phyloP scores from a whole-genome alignment of 495 filamentous ascomycete genomes.

The Xylaria sp. region DNA sequence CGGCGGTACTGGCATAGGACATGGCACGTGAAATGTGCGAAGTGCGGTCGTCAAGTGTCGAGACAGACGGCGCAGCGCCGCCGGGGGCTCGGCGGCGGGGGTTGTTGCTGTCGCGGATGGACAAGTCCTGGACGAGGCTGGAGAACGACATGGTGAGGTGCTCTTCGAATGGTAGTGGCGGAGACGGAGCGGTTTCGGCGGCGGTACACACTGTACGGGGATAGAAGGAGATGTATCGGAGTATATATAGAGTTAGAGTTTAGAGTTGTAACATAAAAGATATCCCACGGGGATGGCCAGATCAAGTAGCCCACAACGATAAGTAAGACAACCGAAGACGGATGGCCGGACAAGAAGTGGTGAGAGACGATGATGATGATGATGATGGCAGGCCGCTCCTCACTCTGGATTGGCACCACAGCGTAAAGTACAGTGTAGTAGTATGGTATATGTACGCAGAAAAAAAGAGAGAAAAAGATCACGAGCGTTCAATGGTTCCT shows the following conservation, averaged over 20 bases:
- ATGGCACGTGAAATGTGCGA: conserved; percentile 73
- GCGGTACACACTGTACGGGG: not conserved
- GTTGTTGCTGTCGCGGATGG: conserved; percentile 64
- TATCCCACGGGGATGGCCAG: not conserved
- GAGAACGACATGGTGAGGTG: conserved; percentile 81
- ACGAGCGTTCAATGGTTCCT: not conserved
- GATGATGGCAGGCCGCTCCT: not conserved
- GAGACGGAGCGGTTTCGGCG: not conserved
- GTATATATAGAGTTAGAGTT: not conserved
- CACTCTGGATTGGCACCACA: not conserved
- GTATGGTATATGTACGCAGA: not conserved
- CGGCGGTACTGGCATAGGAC: conserved; percentile 85
- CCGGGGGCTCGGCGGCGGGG: conserved; percentile 36
- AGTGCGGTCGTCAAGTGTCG: conserved; percentile 63
- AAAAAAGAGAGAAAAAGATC: not conserved
- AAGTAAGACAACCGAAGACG: not conserved
- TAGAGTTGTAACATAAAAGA: not conserved
- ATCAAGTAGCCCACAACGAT: not conserved
- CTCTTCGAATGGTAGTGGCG: not conserved
- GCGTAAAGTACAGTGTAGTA: not conserved
- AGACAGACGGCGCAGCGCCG: conserved; percentile 53
- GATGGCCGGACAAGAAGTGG: not conserved
- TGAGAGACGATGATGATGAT: not conserved
- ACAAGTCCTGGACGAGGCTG: conserved; percentile 83
- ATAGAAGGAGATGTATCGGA: not conserved